These are phyloP conservation scores for Quercus cerris DNA, from an alignment of 306 rosid species.

Conservation along the genomic window DNA sequence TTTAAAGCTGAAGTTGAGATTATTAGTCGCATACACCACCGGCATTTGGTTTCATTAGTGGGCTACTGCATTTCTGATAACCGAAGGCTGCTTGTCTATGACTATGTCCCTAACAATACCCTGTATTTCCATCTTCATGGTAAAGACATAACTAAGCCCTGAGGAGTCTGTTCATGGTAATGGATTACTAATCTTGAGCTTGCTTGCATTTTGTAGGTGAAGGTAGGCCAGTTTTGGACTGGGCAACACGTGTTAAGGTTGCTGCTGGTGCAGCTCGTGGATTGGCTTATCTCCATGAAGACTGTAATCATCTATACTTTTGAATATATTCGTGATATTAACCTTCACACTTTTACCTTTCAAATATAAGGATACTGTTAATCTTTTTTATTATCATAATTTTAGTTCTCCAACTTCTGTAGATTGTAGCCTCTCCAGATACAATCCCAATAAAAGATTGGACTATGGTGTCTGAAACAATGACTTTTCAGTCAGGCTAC, in stretches of 20 bases:
- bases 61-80: constrained; percentile 78
- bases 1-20: constrained; percentile 90
- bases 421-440: background rate
- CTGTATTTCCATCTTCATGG: constrained; percentile 90
- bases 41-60: constrained; percentile 87
- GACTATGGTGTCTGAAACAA: background rate
- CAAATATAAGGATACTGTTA: background rate
- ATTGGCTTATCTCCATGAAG: constrained; percentile 94
- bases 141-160: constrained; percentile 34
- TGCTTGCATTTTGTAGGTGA: constrained; percentile 38
- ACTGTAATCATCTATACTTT: constrained; percentile 53
- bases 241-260: constrained; percentile 75
- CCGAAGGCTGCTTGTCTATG: constrained; percentile 87
- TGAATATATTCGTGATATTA: background rate
- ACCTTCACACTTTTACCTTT: background rate
- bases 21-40: constrained; percentile 90
- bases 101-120: constrained; percentile 72
- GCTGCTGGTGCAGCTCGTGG: constrained; percentile 98
- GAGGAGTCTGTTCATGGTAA: constrained; percentile 10
- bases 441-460: background rate
- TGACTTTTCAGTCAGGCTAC: background rate
- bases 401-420: background rate
- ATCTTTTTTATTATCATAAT: background rate
- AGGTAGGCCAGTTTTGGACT: constrained; percentile 58
- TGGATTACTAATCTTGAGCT: constrained; percentile 17